phyloP scores from a whole-genome alignment of 805 yeast genomes.

The Hanseniaspora guilliermondii region DNA sequence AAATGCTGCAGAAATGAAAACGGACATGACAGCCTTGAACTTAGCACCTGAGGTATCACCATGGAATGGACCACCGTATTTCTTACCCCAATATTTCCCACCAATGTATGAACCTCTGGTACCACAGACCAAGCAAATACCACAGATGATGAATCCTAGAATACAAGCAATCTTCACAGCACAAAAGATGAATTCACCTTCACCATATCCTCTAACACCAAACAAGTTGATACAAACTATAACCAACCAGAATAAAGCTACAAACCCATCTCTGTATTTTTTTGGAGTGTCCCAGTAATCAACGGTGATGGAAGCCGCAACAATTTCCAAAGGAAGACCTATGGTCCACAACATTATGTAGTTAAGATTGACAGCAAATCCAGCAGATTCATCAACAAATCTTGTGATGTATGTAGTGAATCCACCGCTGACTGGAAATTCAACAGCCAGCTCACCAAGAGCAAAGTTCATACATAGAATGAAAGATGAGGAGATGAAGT shows the following conservation, averaged over 20 bases:
- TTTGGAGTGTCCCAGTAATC: slow-evolving; percentile 37
- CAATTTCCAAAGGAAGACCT: slow-evolving; percentile 39
- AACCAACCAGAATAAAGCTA: slow-evolving; percentile 37
- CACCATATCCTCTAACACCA: slow-evolving; percentile 45
- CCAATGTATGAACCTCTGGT: slow-evolving; percentile 41
- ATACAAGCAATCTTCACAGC: slow-evolving; percentile 39
- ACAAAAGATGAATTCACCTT: slow-evolving; percentile 41
- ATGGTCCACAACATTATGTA: slow-evolving; percentile 43
- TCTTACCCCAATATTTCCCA: slow-evolving; percentile 34
- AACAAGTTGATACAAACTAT: slow-evolving; percentile 39
- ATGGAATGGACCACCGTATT: slow-evolving; percentile 44
- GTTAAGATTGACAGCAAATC: slow-evolving; percentile 51
- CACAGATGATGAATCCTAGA: slow-evolving; percentile 42
- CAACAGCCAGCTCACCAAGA: slow-evolving; percentile 46
- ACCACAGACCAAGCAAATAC: slow-evolving; percentile 38
- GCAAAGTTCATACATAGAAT: slow-evolving; percentile 50
- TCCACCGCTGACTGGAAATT: slow-evolving; percentile 54
- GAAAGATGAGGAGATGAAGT: slow-evolving; percentile 42
- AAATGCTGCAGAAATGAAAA: slow-evolving; percentile 44
- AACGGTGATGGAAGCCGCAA: slow-evolving; percentile 44
- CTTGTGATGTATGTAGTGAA: slow-evolving; percentile 50
- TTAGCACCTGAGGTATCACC: slow-evolving; percentile 28
- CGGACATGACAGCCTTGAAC: slow-evolving; percentile 42
- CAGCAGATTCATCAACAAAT: slow-evolving; percentile 49
- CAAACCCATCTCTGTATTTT: slow-evolving; percentile 38